Base-by-base conservation (phyloP, 495 filamentous ascomycete species). In the Xylaria bambusicola region DNA sequence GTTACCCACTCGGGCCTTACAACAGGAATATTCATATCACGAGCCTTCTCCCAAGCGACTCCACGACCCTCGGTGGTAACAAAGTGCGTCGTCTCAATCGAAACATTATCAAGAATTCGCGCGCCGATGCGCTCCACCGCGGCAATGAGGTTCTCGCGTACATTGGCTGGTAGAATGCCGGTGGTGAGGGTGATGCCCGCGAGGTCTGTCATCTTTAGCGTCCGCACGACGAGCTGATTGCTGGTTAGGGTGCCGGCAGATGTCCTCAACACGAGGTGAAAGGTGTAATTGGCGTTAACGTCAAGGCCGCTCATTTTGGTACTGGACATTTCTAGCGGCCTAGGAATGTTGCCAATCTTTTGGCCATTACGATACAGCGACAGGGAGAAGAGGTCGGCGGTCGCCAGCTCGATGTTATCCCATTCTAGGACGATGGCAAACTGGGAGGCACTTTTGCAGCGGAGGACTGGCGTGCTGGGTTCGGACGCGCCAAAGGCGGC, bases 131-230 rank as follows among this genome's bases (percentile, higher is more conserved):
- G 82, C 62, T 96, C 87, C 20, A 97, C 80, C 3, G 92, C 88
- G 18, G 79, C 80, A 20, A 82, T 75, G 0, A 99, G 82, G 41
- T 81, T 85, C 55, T 96, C 92, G 61, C 86, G 84, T 45, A 87
- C 81, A 31, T 86, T 81, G 6, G 88, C 77, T 2, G 92, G 89
- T 61, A 99, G 80, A 58, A 96, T 82, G 18, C 94, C 94, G 5
- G 92, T 88, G 12, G 93, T 97, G 55, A 99, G 89, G 10, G 95
- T 98, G 71, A 99, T 95, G 47, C 94, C 94, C 52, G 87, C 91
- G 47, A 99, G 79, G 73, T 99, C 94, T 26, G 94, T 98, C 95
- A 98, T 97, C 80, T 97, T 97, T 77, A 98, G 95, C 42, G 94
- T 99, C 61, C 86, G 85, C 47, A 96, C 91, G 7, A 83, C 83